phyloP scores from a whole-genome alignment of 257 asterid species.

The Plectranthus barbatus region DNA sequence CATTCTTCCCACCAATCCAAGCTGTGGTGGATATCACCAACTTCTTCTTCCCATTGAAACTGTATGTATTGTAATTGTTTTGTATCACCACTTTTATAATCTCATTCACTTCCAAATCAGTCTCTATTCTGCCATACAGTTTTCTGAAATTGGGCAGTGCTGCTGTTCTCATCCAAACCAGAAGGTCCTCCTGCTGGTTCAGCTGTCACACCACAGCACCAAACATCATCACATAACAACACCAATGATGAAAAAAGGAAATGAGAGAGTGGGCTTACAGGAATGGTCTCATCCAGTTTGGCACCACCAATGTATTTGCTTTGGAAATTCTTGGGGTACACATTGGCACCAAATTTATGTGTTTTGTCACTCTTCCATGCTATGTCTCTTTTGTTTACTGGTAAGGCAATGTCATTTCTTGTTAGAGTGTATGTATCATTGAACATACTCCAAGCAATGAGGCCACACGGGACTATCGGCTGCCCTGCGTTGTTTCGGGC shows the following conservation, averaged over 20 bases:
- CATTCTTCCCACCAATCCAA: conserved; percentile 92
- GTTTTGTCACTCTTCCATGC: conserved; percentile 73
- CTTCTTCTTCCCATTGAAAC: conserved; percentile 62
- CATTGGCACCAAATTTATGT: conserved; percentile 53
- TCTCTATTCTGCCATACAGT: conserved; percentile 72
- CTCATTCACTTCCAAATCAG: conserved; percentile 61
- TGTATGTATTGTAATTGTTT: conserved; percentile 74
- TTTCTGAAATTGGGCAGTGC: conserved; percentile 83
- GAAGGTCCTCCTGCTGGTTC: conserved; percentile 90
- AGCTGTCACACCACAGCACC: conserved; percentile 30
- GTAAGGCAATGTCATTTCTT: conserved; percentile 21
- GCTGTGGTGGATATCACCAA: conserved; percentile 78
- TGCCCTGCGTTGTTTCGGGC: neutral
- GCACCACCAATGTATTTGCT: conserved; percentile 64
- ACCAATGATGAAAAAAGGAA: neutral
- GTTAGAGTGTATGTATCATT: conserved; percentile 68
- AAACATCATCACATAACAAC: neutral
- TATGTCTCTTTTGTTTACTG: conserved; percentile 57
- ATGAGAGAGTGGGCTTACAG: conserved; percentile 41
- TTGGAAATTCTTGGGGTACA: conserved; percentile 76
- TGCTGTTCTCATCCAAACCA: conserved; percentile 94
- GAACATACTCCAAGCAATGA: conserved; percentile 93
- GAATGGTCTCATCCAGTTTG: conserved; percentile 41
- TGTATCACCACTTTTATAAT: conserved; percentile 51
- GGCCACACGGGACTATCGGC: conserved; percentile 87